Conservation (phyloP, 1,284 basidiomycete species). For the Boletellus deceptivus region DNA sequence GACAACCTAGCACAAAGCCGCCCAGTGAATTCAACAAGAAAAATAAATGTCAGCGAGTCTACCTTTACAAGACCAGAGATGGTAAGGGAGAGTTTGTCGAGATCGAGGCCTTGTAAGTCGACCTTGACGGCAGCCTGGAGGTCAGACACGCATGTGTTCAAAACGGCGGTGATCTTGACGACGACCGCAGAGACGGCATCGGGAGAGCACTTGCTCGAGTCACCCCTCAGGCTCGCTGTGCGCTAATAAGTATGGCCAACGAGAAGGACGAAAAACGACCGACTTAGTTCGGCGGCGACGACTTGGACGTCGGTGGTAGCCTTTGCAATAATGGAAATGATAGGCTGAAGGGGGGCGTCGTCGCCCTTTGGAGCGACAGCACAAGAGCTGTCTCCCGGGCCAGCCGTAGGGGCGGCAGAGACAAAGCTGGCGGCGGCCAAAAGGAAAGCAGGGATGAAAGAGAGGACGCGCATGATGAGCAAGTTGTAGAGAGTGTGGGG, state of each 20-base stretch:
- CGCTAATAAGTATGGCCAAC: neutral
- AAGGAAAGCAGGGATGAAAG: slow-evolving; percentile 22
- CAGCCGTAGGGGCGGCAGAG: slow-evolving; percentile 10
- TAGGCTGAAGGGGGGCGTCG: slow-evolving; percentile 13
- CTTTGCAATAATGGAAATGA: slow-evolving; percentile 18
- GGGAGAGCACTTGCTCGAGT: slow-evolving; percentile 6
- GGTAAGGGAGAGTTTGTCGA: slow-evolving; percentile 4
- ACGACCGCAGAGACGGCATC: slow-evolving; percentile 13
- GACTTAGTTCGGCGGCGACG: slow-evolving; percentile 13
- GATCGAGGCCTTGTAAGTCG: slow-evolving; percentile 8
- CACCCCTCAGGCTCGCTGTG: slow-evolving; percentile 7
- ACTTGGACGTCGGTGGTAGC: slow-evolving; percentile 11
- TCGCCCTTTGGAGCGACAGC: neutral
- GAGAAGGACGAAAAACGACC: neutral
- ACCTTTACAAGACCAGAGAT: slow-evolving; percentile 10
- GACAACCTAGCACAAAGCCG: neutral
- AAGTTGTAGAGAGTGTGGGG: slow-evolving; percentile 19
- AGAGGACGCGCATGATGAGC: slow-evolving; percentile 24
- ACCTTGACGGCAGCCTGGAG: slow-evolving; percentile 8
- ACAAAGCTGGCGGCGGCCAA: slow-evolving; percentile 18
- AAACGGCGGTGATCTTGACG: slow-evolving; percentile 11
- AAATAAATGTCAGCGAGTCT: neutral
- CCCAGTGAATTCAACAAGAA: neutral
- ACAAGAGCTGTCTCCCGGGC: slow-evolving; percentile 6
- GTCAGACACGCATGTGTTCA: slow-evolving; percentile 11